Percentiles rank a stretch among this genome's conserved stretches.
Conservation (phyloP, 1,139 yeast species). For the Diutina ranongensis region DNA sequence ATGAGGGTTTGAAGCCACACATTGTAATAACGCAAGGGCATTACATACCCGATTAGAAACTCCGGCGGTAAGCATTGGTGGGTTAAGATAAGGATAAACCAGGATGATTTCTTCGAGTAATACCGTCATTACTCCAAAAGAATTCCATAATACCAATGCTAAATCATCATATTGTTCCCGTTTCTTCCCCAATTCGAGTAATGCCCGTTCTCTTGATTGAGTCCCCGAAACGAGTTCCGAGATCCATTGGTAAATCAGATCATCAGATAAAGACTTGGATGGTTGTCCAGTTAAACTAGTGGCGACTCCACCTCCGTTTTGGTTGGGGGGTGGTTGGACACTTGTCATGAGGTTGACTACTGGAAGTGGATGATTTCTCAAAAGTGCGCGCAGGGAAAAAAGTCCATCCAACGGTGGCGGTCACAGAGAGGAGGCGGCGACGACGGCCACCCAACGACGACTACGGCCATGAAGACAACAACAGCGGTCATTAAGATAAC, state of each 20-base stretch:
- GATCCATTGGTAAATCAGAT: slow-evolving; percentile 84
- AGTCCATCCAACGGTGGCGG: too few species aligned
- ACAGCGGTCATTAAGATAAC: too few species aligned
- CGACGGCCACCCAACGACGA: too few species aligned
- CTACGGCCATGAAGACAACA: too few species aligned
- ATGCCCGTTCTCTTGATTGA: slow-evolving; percentile 74
- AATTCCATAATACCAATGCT: slow-evolving; percentile 89
- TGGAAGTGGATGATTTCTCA: too few species aligned
- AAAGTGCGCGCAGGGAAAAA: too few species aligned
- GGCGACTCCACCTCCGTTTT: not conserved
- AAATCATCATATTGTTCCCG: slow-evolving; percentile 91
- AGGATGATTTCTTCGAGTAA: slow-evolving; percentile 79
- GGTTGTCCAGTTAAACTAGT: not conserved
- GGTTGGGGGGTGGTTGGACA: not conserved
- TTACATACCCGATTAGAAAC: slow-evolving; percentile 93
- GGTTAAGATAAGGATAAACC: slow-evolving; percentile 81
- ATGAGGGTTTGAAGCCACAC: slow-evolving; percentile 92
- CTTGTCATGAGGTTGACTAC: too few species aligned
- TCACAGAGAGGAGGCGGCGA: too few species aligned
- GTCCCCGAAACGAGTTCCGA: slow-evolving; percentile 82
- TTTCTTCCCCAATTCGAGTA: slow-evolving; percentile 83
- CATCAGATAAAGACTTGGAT: slow-evolving; percentile 49
- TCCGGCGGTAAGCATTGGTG: slow-evolving; percentile 75
- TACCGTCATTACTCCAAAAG: slow-evolving; percentile 93
- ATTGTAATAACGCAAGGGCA: slow-evolving; percentile 86